Evolutionary conservation across 257 asterid genomes (phyloP).

Genomic region (Euphrasia confusa): DNA sequence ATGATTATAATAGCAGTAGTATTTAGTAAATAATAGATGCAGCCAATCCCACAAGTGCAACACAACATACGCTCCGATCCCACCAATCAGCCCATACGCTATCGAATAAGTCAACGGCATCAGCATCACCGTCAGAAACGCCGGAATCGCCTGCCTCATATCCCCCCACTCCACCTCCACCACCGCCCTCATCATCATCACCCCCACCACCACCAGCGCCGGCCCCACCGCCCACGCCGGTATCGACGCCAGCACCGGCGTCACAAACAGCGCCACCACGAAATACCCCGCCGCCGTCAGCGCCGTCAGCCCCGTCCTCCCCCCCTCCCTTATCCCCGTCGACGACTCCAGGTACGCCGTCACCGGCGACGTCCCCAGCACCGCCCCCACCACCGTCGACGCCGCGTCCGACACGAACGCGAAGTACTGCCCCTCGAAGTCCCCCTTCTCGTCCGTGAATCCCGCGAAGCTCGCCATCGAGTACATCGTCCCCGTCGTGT

Average conservation of each 20-base stretch:
- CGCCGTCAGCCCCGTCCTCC: slow-evolving; percentile 90
- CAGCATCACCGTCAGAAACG: slow-evolving; percentile 67
- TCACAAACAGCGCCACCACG: slow-evolving; percentile 69
- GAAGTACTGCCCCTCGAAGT: slow-evolving; percentile 85
- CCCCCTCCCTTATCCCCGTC: slow-evolving; percentile 91
- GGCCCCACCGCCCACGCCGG: slow-evolving; percentile 99
- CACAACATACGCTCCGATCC: slow-evolving; percentile 67
- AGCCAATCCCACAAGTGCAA: slow-evolving; percentile 76
- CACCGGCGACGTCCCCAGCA: slow-evolving; percentile 89
- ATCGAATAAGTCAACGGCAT: slow-evolving; percentile 93
- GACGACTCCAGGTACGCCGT: slow-evolving; percentile 86
- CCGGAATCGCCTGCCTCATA: slow-evolving; percentile 93
- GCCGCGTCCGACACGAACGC: slow-evolving; percentile 96
- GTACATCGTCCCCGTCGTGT: slow-evolving; percentile 81
- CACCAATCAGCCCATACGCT: slow-evolving; percentile 91
- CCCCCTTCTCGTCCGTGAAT: slow-evolving; percentile 51
- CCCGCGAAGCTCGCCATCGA: slow-evolving; percentile 96
- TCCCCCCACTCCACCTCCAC: slow-evolving; percentile 93
- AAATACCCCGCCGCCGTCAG: slow-evolving; percentile 82
- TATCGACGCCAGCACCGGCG: slow-evolving; percentile 88
- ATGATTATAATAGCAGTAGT: not conserved
- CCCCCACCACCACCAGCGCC: slow-evolving; percentile 89
- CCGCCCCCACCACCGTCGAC: slow-evolving; percentile 68
- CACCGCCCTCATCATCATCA: slow-evolving; percentile 89
- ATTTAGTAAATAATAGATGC: slow-evolving; percentile 28